These are phyloP conservation scores for Marasmius tenuissimus DNA, from an alignment of 1,284 basidiomycete species.

Conservation along the genomic window DNA sequence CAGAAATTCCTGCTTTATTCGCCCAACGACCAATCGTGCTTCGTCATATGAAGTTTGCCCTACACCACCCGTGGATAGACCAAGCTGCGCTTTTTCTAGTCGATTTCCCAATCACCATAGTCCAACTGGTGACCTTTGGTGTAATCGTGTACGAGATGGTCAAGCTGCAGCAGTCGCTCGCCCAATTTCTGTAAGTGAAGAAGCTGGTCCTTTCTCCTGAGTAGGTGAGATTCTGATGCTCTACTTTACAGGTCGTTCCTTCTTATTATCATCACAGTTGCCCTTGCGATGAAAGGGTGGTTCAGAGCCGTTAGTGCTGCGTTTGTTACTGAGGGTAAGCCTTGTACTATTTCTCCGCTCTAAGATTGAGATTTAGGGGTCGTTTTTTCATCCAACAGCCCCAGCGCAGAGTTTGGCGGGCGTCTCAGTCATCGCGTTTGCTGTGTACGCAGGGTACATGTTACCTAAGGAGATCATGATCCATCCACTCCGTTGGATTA, in stretches of 20 bases:
- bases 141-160: constrained; percentile 70
- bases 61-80: constrained; percentile 70
- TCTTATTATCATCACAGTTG: constrained; percentile 42
- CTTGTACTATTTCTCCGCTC: not conserved
- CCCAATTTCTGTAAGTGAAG: constrained; percentile 61
- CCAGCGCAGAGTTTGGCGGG: constrained; percentile 51
- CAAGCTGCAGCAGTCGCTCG: constrained; percentile 49
- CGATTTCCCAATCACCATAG: constrained; percentile 65
- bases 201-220: not conserved
- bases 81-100: constrained; percentile 70
- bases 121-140: constrained; percentile 48
- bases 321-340: constrained; percentile 31
- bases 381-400: constrained; percentile 22
- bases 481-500: not conserved
- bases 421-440: constrained; percentile 44
- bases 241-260: constrained; percentile 40
- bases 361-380: not conserved
- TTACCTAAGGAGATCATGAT: constrained; percentile 27
- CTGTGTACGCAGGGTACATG: constrained; percentile 45
- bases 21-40: constrained; percentile 72
- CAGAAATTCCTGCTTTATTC: constrained; percentile 76
- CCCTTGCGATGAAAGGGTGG: constrained; percentile 51
- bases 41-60: constrained; percentile 55
- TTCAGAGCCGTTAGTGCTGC: constrained; percentile 53
- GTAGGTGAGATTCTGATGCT: not conserved